Evolutionary conservation across 257 asterid species (phyloP).

Genomic region (Parsonsia alboflavescens): DNA sequence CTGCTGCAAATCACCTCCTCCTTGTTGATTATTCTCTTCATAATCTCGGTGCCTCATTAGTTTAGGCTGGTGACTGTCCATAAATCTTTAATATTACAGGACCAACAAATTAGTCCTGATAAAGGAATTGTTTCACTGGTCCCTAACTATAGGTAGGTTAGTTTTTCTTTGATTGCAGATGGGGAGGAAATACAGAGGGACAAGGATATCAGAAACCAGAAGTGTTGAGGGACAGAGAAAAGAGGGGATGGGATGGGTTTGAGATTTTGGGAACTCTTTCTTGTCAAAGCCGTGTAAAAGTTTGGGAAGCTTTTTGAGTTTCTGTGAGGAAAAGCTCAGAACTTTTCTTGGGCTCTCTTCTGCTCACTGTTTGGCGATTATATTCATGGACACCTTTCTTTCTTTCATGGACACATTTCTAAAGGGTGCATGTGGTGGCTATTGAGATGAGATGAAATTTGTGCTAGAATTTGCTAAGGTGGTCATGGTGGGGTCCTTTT

Average conservation of each 20-base stretch:
- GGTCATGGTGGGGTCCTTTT: constrained; percentile 24
- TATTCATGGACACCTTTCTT: constrained; percentile 15
- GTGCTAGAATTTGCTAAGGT: neutral
- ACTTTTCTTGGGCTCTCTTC: constrained; percentile 13
- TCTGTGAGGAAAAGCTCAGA: neutral
- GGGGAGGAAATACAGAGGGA: constrained; percentile 16
- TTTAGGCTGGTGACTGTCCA: constrained; percentile 36
- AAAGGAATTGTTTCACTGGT: neutral
- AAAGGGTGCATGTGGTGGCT: constrained; percentile 30
- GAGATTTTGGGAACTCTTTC: neutral
- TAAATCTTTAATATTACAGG: constrained; percentile 9
- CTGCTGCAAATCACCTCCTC: constrained; percentile 11
- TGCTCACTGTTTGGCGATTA: constrained; percentile 19
- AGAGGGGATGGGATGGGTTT: neutral
- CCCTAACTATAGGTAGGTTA: neutral
- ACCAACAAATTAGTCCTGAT: neutral
- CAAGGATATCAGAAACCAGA: constrained; percentile 41
- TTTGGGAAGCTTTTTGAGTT: neutral
- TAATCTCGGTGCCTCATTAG: constrained; percentile 19
- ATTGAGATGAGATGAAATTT: constrained; percentile 5
- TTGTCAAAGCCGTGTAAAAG: constrained; percentile 10
- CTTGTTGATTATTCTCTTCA: constrained; percentile 22
- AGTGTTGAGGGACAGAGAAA: constrained; percentile 24
- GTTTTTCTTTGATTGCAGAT: constrained; percentile 13
- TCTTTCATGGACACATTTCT: constrained; percentile 11